Evolutionary conservation across 306 rosid genomes (phyloP), one percentile per base, ranked within the genome.

Genomic region (Cucumis hystrix): DNA sequence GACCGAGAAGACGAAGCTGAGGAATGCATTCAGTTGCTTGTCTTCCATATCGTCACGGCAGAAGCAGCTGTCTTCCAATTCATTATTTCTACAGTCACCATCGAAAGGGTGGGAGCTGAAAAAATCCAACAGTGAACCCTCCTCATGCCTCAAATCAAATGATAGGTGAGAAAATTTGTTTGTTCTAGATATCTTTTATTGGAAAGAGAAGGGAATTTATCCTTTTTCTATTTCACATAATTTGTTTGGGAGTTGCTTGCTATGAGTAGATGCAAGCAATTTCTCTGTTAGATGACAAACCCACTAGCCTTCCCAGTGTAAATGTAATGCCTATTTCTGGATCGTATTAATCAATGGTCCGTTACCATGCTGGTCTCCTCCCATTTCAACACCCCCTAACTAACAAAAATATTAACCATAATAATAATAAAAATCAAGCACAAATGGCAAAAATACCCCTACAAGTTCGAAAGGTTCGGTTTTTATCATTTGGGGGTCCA

Each of bases 1-100:
- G 25, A 90, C 86, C 52, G 97, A 90, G 84, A 92, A 89, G 84
- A 91, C 84, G 75, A 89, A 90, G 82, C 88, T 95, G 79, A 80
- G 89, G 79, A 84, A 87, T 79, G 74, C 83, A 21, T 87, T 89
- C 86, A 86, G 85, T 77, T 87, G 93, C 86, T 65, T 92, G 84
- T 92, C 99, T 9, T 90, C 99, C 0, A 90, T 95, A 83, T 95
- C 97, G 30, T 88, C 80, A 97, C 88, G 97, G 68, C 99, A 95
- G 86, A 92, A 87, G 93, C 99, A 95, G 66, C 72, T 92, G 57
- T 92, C 97, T 1, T 88, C 92, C 0, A 89, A 93, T 61, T 95
- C 99, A 33, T 75, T 92, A 76, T 89, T 90, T 87, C 89, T 95
- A 69, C 97, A 89, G 81, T 95, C 99, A 28, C 99, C 99, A n/a